Conservation (phyloP, 331 rosid species). For the Acacia concinna region DNA sequence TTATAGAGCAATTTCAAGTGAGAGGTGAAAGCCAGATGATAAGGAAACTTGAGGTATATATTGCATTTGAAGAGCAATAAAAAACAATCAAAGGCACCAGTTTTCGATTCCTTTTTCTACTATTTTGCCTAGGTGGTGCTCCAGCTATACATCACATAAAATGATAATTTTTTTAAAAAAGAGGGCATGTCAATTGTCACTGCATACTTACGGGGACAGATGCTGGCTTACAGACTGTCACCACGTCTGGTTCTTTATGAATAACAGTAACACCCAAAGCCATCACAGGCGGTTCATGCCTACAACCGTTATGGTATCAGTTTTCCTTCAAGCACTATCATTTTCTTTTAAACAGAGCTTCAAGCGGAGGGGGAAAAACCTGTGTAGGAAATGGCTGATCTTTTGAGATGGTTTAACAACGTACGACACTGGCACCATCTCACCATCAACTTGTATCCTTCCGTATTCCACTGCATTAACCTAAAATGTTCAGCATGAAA, state of each 20-base stretch:
- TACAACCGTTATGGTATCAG: conserved; percentile 48
- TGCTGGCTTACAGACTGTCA: conserved; percentile 88
- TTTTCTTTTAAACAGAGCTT: conserved; percentile 23
- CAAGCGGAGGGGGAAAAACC: conserved; percentile 49
- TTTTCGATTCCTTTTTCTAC: not conserved
- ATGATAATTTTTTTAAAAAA: too few species aligned
- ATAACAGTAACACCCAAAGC: conserved; percentile 64
- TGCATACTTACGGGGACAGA: conserved; percentile 82
- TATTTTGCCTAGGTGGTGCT: not conserved
- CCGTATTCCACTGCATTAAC: conserved; percentile 57
- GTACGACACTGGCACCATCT: conserved; percentile 48
- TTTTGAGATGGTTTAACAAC: conserved; percentile 77
- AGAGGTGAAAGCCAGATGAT: not conserved
- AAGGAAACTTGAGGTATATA: not conserved
- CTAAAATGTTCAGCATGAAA: conserved; percentile 23
- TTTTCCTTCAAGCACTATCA: conserved; percentile 42
- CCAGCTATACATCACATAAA: too few species aligned
- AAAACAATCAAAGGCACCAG: not conserved
- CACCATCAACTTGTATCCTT: conserved; percentile 57
- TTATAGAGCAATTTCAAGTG: conserved; percentile 17
- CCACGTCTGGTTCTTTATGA: conserved; percentile 62
- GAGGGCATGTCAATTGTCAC: not conserved
- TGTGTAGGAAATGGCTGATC: conserved; percentile 92
- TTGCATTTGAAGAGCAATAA: not conserved
- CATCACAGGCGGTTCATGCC: conserved; percentile 99